Percentiles rank a stretch among this genome's conserved stretches.
Evolutionary conservation across 495 filamentous ascomycete genomes (phyloP).

Genomic region (Clavariopsis aquatica): DNA sequence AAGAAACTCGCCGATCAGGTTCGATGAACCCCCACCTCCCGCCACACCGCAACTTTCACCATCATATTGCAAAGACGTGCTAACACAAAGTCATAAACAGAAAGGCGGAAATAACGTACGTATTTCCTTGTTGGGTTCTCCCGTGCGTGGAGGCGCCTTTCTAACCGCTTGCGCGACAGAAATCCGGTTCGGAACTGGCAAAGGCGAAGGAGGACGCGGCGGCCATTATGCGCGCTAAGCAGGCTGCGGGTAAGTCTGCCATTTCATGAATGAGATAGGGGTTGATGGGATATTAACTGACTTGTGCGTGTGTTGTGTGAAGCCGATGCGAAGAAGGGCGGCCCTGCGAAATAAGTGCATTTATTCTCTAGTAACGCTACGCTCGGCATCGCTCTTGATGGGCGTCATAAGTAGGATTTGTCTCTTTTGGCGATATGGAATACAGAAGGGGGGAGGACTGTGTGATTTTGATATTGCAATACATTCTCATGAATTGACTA

Average conservation of each 20-base stretch:
- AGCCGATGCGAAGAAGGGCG: conserved; percentile 36
- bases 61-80: neutral
- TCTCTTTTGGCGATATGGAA: neutral
- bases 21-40: conserved; percentile 38
- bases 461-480: neutral
- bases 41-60: neutral
- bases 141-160: neutral
- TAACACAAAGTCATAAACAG: conserved; percentile 48
- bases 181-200: conserved; percentile 69
- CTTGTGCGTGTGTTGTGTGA: conserved; percentile 14
- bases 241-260: conserved; percentile 66
- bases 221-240: conserved; percentile 87
- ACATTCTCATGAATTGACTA: neutral
- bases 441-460: neutral
- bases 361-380: too few relatives aligned
- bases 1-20: conserved; percentile 63
- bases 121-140: neutral
- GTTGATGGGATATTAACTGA: conserved; percentile 20
- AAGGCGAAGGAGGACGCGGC: conserved; percentile 75
- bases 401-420: neutral
- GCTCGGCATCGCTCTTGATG: too few relatives aligned
- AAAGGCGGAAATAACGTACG: conserved; percentile 60
- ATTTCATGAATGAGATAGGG: neutral
- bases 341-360: conserved; percentile 25
- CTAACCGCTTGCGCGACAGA: conserved; percentile 32